These are phyloP conservation scores for Elaeagnus macrophylla DNA, from an alignment of 306 rosid genomes.

Conservation along the genomic window DNA sequence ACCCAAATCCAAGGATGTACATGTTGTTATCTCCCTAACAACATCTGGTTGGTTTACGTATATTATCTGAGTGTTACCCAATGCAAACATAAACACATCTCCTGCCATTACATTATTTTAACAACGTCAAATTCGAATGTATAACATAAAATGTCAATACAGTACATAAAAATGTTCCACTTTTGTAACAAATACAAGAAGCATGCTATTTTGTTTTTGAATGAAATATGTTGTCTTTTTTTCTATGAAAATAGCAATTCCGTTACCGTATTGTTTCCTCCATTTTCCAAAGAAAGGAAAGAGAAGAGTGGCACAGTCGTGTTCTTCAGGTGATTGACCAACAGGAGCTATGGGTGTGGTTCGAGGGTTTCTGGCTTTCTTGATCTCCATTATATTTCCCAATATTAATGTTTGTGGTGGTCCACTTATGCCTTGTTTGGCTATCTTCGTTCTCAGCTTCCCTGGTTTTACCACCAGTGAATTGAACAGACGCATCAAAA, in stretches of 20 bases:
- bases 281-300: background rate
- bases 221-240: no score
- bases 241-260: no score
- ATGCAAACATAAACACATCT: background rate
- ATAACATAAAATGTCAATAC: no score
- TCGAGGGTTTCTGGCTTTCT: background rate
- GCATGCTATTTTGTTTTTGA: no score
- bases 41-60: background rate
- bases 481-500: background rate
- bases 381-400: background rate
- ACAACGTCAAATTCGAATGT: background rate
- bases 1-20: slow-evolving; percentile 34
- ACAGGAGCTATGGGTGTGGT: background rate
- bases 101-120: background rate
- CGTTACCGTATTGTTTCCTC: background rate
- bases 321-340: background rate
- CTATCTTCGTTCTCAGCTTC: background rate
- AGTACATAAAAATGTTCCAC: no score
- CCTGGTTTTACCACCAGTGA: background rate
- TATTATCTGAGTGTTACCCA: background rate
- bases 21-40: background rate
- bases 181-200: no score
- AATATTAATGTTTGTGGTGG: background rate
- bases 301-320: background rate
- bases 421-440: background rate